phyloP scores from a whole-genome alignment of 148 eudicot species.

The Rhododendron ferrugineum region DNA sequence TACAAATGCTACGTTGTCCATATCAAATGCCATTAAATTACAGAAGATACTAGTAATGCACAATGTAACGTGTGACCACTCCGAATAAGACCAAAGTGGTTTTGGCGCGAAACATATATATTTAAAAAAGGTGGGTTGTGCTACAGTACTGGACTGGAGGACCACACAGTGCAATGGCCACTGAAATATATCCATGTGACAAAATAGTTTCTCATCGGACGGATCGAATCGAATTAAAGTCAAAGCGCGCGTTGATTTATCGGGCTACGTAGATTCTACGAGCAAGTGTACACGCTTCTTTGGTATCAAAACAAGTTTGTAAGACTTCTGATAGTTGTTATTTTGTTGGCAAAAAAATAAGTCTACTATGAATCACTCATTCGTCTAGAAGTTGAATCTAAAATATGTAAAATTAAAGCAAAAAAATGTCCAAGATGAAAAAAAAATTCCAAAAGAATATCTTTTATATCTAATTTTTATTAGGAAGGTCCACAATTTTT shows the following conservation, averaged over 20 bases:
- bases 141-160: background rate
- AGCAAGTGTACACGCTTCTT: background rate
- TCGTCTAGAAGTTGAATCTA: too few species aligned
- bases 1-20: background rate
- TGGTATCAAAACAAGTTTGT: background rate
- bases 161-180: background rate
- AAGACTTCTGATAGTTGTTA: too few species aligned
- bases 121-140: background rate
- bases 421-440: too few species aligned
- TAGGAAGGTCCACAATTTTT: too few species aligned
- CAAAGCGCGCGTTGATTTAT: too few species aligned
- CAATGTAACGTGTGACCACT: background rate
- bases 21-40: background rate
- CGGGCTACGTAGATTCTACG: background rate
- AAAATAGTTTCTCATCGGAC: background rate
- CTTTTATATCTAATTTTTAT: too few species aligned
- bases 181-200: background rate
- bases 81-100: background rate
- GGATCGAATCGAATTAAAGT: background rate
- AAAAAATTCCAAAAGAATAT: too few species aligned
- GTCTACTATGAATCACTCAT: too few species aligned
- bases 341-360: too few species aligned
- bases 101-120: slow-evolving; percentile 5
- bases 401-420: too few species aligned
- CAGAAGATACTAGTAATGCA: background rate